Evolutionary conservation across 495 filamentous ascomycete genomes (phyloP).

Genomic region (Podospora bellae-mahoneyi): DNA sequence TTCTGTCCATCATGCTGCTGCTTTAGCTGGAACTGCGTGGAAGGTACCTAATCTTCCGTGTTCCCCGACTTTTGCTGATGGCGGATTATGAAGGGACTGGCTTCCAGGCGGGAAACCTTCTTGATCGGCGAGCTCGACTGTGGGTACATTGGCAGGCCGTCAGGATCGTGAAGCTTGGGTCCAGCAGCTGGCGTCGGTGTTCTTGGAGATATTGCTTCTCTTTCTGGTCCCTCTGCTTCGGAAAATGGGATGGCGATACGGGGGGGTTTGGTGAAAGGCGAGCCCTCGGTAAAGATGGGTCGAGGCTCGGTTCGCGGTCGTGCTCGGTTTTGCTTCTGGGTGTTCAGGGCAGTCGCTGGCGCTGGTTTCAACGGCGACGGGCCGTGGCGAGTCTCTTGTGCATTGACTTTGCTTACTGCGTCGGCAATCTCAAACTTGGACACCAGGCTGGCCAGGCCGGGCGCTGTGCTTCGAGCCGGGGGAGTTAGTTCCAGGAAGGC

Average conservation of each 20-base stretch:
- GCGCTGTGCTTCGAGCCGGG: constrained; percentile 13
- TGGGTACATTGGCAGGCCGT: neutral
- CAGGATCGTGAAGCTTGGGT: neutral
- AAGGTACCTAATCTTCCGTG: constrained; percentile 6
- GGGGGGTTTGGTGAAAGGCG: constrained; percentile 10
- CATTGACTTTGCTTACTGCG: constrained; percentile 29
- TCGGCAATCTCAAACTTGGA: constrained; percentile 44
- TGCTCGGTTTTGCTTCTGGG: constrained; percentile 6
- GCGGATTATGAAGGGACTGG: neutral
- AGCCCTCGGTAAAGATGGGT: constrained; percentile 1
- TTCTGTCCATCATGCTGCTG: neutral
- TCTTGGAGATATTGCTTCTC: constrained; percentile 15
- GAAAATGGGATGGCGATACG: neutral
- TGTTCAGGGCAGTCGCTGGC: neutral
- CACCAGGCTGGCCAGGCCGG: constrained; percentile 33
- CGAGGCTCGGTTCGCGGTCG: constrained; percentile 1
- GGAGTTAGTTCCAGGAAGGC: neutral
- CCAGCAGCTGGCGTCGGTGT: constrained; percentile 6
- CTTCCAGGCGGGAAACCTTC: neutral
- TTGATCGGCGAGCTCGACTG: constrained; percentile 1
- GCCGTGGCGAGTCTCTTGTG: constrained; percentile 10
- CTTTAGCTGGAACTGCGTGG: neutral
- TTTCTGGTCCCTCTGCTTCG: constrained; percentile 4
- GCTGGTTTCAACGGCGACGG: constrained; percentile 6
- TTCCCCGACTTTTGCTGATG: neutral